Percentiles rank a stretch among this genome's conserved stretches.
phyloP scores from a whole-genome alignment of 352 stramenopile species.

The Phytophthora sansomeana region DNA sequence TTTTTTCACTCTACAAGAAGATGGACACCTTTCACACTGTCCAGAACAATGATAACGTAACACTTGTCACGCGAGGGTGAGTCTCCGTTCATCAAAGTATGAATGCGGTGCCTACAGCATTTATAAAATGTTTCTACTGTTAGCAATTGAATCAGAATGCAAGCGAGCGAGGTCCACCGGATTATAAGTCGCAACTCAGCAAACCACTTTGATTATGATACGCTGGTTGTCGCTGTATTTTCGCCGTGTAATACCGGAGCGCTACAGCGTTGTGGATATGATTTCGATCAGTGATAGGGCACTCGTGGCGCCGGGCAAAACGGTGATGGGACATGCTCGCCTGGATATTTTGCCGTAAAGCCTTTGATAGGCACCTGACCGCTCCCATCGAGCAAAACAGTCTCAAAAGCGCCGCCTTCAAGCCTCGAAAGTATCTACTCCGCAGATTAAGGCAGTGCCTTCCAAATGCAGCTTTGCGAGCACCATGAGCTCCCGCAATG shows the following conservation, averaged over 20 bases:
- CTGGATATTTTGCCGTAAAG: conserved; percentile 28
- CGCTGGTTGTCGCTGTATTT: conserved; percentile 1
- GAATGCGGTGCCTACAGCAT: too few relatives aligned
- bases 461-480: background rate
- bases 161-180: too few relatives aligned
- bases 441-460: too few relatives aligned
- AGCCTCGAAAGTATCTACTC: background rate
- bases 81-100: too few relatives aligned
- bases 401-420: background rate
- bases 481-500: background rate
- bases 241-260: background rate
- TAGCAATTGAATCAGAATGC: too few relatives aligned
- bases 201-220: conserved; percentile 1
- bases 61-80: background rate
- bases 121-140: too few relatives aligned
- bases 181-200: too few relatives aligned
- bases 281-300: background rate
- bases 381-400: background rate
- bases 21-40: too few relatives aligned
- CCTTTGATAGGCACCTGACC: conserved; percentile 6
- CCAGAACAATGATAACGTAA: background rate
- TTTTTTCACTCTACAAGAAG: conserved; percentile 8
- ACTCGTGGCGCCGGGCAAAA: background rate
- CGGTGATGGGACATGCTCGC: conserved; percentile 23
- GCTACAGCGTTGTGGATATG: background rate